A percentile compares a stretch with the other conserved stretches of the same genome.
These are phyloP conservation scores for Cyclocybe cylindracea DNA, from an alignment of 768 basidiomycete genomes.

Conservation along the genomic window DNA sequence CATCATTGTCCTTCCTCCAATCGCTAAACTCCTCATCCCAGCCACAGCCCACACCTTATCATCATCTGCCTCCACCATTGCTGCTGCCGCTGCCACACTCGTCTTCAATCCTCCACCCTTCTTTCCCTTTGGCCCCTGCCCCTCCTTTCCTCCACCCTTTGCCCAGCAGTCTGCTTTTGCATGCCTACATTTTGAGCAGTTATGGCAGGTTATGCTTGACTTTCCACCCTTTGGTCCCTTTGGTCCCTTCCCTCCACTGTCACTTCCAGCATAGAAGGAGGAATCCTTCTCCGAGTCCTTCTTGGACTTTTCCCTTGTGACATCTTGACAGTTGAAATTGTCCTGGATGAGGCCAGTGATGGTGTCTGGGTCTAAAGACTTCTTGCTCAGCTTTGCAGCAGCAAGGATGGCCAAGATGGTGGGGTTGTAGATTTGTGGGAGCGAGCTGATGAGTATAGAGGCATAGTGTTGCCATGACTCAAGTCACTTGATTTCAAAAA, in stretches of 20 bases:
- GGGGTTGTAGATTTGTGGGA: slow-evolving; percentile 33
- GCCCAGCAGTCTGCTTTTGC: slow-evolving; percentile 30
- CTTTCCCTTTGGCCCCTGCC: slow-evolving; percentile 24
- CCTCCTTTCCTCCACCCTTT: slow-evolving; percentile 34
- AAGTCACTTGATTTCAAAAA: no score
- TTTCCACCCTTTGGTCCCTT: no score
- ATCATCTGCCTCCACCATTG: slow-evolving; percentile 2
- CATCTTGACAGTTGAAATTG: slow-evolving; percentile 24
- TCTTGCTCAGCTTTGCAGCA: slow-evolving; percentile 18
- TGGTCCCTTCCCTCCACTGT: slow-evolving; percentile 11
- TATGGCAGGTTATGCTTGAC: no score
- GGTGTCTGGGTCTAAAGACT: slow-evolving; percentile 19
- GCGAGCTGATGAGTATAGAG: slow-evolving; percentile 33
- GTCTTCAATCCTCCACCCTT: not conserved
- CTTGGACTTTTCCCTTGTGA: slow-evolving; percentile 13
- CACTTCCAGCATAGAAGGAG: slow-evolving; percentile 16
- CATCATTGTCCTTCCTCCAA: slow-evolving; percentile 1
- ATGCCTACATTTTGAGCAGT: slow-evolving; percentile 31
- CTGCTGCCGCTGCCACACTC: slow-evolving; percentile 1
- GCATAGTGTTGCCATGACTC: no score
- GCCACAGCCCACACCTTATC: slow-evolving; percentile 5
- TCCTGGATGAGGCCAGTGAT: slow-evolving; percentile 23
- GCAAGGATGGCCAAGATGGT: slow-evolving; percentile 29
- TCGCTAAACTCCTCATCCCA: slow-evolving; percentile 9
- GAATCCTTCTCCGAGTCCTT: slow-evolving; percentile 25